Percentiles rank a stretch among this genome's conserved stretches.
These are phyloP conservation scores for Pichia ethanolica DNA, from an alignment of 805 yeast genomes.

Conservation along the genomic window DNA sequence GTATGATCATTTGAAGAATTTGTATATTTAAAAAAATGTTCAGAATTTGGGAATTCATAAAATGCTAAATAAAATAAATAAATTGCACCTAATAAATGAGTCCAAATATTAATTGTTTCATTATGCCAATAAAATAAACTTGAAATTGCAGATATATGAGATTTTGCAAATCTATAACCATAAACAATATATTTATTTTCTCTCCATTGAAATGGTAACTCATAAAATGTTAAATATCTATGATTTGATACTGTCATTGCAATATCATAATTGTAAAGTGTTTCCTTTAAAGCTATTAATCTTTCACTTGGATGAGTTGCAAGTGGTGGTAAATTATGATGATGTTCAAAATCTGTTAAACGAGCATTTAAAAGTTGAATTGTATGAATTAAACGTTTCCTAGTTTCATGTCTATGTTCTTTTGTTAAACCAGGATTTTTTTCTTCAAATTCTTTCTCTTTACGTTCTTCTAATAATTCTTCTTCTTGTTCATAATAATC, in stretches of 20 bases:
- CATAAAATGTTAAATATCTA: slow-evolving; percentile 67
- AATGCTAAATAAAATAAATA: slow-evolving; percentile 49
- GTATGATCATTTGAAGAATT: slow-evolving; percentile 33
- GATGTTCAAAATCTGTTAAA: slow-evolving; percentile 31
- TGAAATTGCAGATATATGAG: slow-evolving; percentile 50
- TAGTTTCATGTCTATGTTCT: slow-evolving; percentile 4
- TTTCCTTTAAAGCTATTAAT: slow-evolving; percentile 25
- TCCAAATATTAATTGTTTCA: slow-evolving; percentile 91
- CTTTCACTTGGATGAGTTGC: slow-evolving; percentile 22
- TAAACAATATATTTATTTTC: slow-evolving; percentile 78
- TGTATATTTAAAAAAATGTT: slow-evolving; percentile 35
- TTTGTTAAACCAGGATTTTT: background rate
- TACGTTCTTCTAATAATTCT: slow-evolving; percentile 11
- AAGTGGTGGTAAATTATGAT: slow-evolving; percentile 23
- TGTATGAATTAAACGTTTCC: slow-evolving; percentile 27
- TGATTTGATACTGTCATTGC: slow-evolving; percentile 37
- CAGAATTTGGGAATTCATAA: slow-evolving; percentile 57
- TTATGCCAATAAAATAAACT: slow-evolving; percentile 67
- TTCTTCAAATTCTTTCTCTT: slow-evolving; percentile 12
- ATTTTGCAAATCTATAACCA: slow-evolving; percentile 78
- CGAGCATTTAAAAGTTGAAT: slow-evolving; percentile 34
- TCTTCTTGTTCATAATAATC: slow-evolving; percentile 20
- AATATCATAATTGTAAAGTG: slow-evolving; percentile 39
- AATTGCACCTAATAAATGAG: slow-evolving; percentile 69
- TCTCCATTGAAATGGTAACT: slow-evolving; percentile 87